Evolutionary conservation across 2,329 filamentous ascomycete genomes (phyloP).

Genomic region (Chaetomium olivaceum): DNA sequence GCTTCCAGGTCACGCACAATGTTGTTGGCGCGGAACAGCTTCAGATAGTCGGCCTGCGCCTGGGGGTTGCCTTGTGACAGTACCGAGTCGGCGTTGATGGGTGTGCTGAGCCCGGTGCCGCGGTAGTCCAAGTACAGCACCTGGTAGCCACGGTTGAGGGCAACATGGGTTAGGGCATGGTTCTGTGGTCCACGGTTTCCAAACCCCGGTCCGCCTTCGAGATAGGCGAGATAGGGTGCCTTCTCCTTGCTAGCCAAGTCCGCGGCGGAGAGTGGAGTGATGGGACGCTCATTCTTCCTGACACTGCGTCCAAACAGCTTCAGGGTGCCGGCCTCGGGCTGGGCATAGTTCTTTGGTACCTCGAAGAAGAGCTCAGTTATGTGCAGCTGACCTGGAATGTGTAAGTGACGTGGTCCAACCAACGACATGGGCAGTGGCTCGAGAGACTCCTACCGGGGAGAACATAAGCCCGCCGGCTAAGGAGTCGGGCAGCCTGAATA

Average conservation of each 20-base stretch:
- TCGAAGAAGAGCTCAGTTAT: slow-evolving; percentile 84
- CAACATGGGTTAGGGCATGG: slow-evolving; percentile 66
- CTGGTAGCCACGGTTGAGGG: slow-evolving; percentile 81
- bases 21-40: slow-evolving; percentile 82
- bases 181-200: slow-evolving; percentile 75
- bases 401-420: background rate
- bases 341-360: slow-evolving; percentile 76
- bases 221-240: slow-evolving; percentile 66
- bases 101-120: slow-evolving; percentile 81
- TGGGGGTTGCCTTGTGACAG: slow-evolving; percentile 61
- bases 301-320: slow-evolving; percentile 78
- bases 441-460: slow-evolving; percentile 27
- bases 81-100: slow-evolving; percentile 73
- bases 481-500: slow-evolving; percentile 43
- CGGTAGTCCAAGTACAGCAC: slow-evolving; percentile 86
- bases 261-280: slow-evolving; percentile 48
- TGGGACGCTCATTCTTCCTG: slow-evolving; percentile 63
- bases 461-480: slow-evolving; percentile 36
- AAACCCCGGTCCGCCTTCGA: slow-evolving; percentile 85
- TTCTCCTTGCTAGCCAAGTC: slow-evolving; percentile 33
- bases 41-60: slow-evolving; percentile 77
- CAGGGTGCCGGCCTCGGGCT: slow-evolving; percentile 61
- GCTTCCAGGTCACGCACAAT: slow-evolving; percentile 90
- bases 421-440: background rate
- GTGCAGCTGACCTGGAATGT: slow-evolving; percentile 63